Percentiles rank a stretch among this genome's conserved stretches.
phyloP scores from a whole-genome alignment of 179 eudicot species.

The Corrigiola litoralis region DNA sequence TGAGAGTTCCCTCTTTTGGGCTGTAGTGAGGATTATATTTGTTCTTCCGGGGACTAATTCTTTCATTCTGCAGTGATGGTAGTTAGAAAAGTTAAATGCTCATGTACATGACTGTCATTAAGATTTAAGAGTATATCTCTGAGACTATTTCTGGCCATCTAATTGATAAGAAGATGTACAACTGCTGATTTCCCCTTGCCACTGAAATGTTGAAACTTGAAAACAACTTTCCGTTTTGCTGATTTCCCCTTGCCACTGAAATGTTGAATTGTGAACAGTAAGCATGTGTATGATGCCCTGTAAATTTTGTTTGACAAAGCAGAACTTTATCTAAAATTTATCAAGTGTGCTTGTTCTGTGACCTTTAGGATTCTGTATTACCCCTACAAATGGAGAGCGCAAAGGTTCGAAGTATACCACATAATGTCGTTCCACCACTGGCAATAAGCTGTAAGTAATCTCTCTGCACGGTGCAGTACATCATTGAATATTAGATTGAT shows the following conservation, averaged over 20 bases:
- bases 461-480: background rate
- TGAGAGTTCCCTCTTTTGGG: too few species aligned
- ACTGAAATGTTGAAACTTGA: background rate
- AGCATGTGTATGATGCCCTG: background rate
- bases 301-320: background rate
- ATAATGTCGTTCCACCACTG: slow-evolving; percentile 67
- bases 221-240: background rate
- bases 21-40: too few species aligned
- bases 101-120: background rate
- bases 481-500: background rate
- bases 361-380: slow-evolving; percentile 47
- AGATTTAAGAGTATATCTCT: too few species aligned
- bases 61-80: background rate
- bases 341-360: background rate
- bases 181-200: background rate
- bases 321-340: too few species aligned
- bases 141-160: background rate
- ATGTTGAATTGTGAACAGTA: background rate
- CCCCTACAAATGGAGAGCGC: slow-evolving; percentile 62
- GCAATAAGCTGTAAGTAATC: slow-evolving; percentile 87
- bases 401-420: slow-evolving; percentile 81
- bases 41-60: too few species aligned
- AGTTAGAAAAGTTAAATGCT: background rate
- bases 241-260: background rate
- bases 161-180: slow-evolving; percentile 2